Conservation (phyloP, 805 yeast genomes). For the Ogataea naganishii region DNA sequence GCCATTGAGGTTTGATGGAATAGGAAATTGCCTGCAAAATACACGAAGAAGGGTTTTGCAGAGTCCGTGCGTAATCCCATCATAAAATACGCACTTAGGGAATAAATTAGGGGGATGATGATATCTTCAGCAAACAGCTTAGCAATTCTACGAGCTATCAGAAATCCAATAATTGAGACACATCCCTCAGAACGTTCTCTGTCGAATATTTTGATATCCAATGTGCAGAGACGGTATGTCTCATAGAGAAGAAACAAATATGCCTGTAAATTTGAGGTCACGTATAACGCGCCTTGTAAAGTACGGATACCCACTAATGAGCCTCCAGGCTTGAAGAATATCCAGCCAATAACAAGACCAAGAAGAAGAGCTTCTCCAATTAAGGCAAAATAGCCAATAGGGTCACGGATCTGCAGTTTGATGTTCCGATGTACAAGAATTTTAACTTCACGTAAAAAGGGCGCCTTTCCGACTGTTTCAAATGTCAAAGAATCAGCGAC, state of each 20-base stretch:
- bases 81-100: conserved; percentile 66
- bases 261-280: conserved; percentile 43
- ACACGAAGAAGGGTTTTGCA: conserved; percentile 48
- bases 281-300: conserved; percentile 40
- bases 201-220: conserved; percentile 47
- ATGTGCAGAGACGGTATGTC: conserved; percentile 44
- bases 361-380: conserved; percentile 35
- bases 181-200: conserved; percentile 67
- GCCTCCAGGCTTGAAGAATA: conserved; percentile 56
- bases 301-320: conserved; percentile 61
- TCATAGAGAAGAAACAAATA: conserved; percentile 51
- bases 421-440: conserved; percentile 38
- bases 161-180: conserved; percentile 58
- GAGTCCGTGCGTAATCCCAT: conserved; percentile 50
- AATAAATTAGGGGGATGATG: conserved; percentile 48
- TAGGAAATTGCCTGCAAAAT: conserved; percentile 49
- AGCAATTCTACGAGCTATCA: conserved; percentile 56
- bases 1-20: conserved; percentile 49
- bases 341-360: conserved; percentile 67
- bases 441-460: conserved; percentile 31
- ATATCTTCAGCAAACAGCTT: conserved; percentile 64
- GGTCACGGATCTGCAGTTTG: conserved; percentile 41
- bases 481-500: too few relatives aligned
- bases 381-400: conserved; percentile 35
- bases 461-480: conserved; percentile 26